Evolutionary conservation across 352 stramenopile species (phyloP).

Genomic region (Phytophthora litchii): DNA sequence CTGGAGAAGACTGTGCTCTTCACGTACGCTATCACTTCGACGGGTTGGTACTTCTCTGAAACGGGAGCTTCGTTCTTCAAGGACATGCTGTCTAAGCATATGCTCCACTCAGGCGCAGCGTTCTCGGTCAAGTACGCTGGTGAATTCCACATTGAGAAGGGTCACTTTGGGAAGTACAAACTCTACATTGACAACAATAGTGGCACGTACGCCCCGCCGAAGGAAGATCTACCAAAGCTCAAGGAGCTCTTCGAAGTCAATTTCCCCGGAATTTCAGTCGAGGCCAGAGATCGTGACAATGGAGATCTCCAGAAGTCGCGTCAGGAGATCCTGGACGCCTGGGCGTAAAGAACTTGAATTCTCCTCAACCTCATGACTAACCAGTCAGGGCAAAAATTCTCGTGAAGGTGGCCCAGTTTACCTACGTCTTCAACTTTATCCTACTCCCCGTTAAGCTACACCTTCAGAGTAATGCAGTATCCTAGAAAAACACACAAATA

Average conservation of each 20-base stretch:
- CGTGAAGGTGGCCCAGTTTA: not conserved
- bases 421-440: no score
- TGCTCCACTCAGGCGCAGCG: slow-evolving; percentile 37
- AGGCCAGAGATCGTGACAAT: slow-evolving; percentile 34
- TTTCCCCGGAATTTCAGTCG: slow-evolving; percentile 36
- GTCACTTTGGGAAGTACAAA: slow-evolving; percentile 33
- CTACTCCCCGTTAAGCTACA: not conserved
- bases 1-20: slow-evolving; percentile 42
- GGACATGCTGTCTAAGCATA: slow-evolving; percentile 55
- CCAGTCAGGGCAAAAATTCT: not conserved
- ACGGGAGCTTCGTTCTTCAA: slow-evolving; percentile 50
- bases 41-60: slow-evolving; percentile 52
- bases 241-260: slow-evolving; percentile 44
- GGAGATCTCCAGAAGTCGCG: slow-evolving; percentile 30
- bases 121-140: slow-evolving; percentile 45
- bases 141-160: slow-evolving; percentile 44
- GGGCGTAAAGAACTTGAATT: slow-evolving; percentile 24
- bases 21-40: slow-evolving; percentile 43
- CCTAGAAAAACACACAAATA: not conserved
- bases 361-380: not conserved
- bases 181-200: slow-evolving; percentile 54
- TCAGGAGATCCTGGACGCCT: slow-evolving; percentile 41
- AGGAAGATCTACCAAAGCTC: slow-evolving; percentile 36
- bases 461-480: not conserved
- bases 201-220: slow-evolving; percentile 44